Conservation (phyloP, 768 basidiomycete species). For the Pilatotrama ljubarskyi region DNA sequence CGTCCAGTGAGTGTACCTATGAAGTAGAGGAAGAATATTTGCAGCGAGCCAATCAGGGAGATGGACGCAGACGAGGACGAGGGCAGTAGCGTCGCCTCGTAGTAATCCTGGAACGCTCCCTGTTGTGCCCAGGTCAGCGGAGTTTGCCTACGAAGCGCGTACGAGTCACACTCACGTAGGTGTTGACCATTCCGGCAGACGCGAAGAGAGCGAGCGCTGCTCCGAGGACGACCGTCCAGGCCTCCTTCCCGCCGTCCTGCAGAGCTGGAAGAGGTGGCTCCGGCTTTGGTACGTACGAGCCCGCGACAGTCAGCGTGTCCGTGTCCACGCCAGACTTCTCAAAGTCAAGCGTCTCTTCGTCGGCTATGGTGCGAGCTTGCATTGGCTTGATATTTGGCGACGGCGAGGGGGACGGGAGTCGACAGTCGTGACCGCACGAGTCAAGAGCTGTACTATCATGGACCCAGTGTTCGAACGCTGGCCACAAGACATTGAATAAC, state of each 20-base stretch:
- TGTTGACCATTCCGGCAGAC: constrained; percentile 25
- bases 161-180: constrained; percentile 16
- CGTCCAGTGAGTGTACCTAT: constrained; percentile 27
- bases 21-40: constrained; percentile 30
- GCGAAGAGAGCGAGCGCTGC: constrained; percentile 23
- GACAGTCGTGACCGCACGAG: too few relatives aligned
- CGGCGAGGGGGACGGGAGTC: neutral
- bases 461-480: too few relatives aligned
- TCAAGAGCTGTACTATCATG: too few relatives aligned
- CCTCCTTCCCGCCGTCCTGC: constrained; percentile 27
- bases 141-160: neutral
- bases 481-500: too few relatives aligned
- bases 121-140: neutral
- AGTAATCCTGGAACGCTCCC: constrained; percentile 34
- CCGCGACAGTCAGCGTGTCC: neutral
- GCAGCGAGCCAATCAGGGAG: constrained; percentile 31
- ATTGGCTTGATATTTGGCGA: neutral
- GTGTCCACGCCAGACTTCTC: neutral
- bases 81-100: constrained; percentile 26
- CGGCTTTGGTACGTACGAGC: neutral
- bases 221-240: constrained; percentile 29
- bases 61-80: constrained; percentile 29
- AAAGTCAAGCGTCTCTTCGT: neutral
- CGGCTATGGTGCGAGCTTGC: neutral
- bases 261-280: neutral